Evolutionary conservation across 1,284 basidiomycete species (phyloP).

Genomic region (Ustilago trichophora): DNA sequence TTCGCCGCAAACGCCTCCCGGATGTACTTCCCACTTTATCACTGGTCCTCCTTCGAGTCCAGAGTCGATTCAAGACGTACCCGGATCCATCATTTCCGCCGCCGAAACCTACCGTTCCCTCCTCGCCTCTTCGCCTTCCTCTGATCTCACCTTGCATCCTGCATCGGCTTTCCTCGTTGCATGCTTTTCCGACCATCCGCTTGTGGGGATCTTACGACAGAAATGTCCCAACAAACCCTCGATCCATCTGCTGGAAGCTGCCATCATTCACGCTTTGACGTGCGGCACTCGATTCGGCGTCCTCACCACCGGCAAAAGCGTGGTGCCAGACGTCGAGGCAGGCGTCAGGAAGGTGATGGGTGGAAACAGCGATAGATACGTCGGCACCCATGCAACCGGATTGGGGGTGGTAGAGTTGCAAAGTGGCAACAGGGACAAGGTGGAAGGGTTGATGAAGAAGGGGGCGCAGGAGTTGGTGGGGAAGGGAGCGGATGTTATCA

Average conservation of each 20-base stretch:
- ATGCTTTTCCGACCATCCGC: conserved; percentile 56
- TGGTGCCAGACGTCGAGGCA: conserved; percentile 47
- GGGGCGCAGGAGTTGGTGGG: conserved; percentile 21
- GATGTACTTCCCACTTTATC: conserved; percentile 2
- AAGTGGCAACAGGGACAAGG: conserved; percentile 15
- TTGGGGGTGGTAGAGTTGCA: conserved; percentile 52
- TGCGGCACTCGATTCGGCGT: conserved; percentile 38
- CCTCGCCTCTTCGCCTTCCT: neutral
- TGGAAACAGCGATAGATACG: conserved; percentile 41
- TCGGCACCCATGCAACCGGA: conserved; percentile 40
- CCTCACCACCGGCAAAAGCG: conserved; percentile 41
- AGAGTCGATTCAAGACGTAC: conserved; percentile 33
- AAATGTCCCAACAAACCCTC: conserved; percentile 12
- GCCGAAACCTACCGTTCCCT: conserved; percentile 28
- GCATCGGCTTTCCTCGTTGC: conserved; percentile 41
- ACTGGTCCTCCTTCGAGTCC: conserved; percentile 45
- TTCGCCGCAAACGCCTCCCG: conserved; percentile 1
- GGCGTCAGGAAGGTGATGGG: conserved; percentile 45
- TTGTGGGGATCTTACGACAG: conserved; percentile 41
- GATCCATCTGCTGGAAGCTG: conserved; percentile 50
- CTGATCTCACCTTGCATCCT: conserved; percentile 2
- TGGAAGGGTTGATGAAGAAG: conserved; percentile 25
- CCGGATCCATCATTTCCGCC: conserved; percentile 38
- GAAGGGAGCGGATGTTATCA: conserved; percentile 49
- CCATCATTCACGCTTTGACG: conserved; percentile 29